A percentile compares a stretch with the other conserved stretches of the same genome.
These are phyloP conservation scores for Coemansia sp. DNA, from an alignment of 192 early-diverging fungal species.

Conservation along the genomic window DNA sequence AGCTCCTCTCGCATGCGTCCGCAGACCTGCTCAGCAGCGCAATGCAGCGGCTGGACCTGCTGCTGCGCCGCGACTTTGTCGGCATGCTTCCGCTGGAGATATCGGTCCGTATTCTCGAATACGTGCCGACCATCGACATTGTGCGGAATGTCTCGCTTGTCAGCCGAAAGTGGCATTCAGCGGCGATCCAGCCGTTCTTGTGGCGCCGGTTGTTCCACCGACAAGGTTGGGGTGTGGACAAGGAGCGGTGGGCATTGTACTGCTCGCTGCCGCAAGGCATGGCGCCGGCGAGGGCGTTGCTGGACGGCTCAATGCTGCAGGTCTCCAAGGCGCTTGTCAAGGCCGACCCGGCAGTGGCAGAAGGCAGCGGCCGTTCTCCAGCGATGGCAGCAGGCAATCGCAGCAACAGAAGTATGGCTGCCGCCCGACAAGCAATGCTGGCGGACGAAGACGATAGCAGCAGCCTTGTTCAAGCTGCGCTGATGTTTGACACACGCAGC, in stretches of 20 bases:
- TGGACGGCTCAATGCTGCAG: conserved; percentile 22
- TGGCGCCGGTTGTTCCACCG: conserved; percentile 33
- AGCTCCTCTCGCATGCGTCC: conserved; percentile 35
- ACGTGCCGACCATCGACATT: conserved; percentile 29
- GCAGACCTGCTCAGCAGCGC: conserved; percentile 27
- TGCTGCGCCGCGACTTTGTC: conserved; percentile 47
- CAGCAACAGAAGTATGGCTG: not conserved
- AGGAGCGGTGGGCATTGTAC: conserved; percentile 39
- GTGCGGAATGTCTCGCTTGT: conserved; percentile 26
- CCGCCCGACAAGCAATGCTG: not conserved
- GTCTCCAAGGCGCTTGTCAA: conserved; percentile 13
- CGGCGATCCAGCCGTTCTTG: conserved; percentile 33
- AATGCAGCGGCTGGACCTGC: conserved; percentile 27
- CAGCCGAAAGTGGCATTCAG: conserved; percentile 29
- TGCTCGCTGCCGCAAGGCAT: conserved; percentile 14
- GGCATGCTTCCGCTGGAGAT: conserved; percentile 44
- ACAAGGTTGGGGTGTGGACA: conserved; percentile 36
- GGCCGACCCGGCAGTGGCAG: not conserved
- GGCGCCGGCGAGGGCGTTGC: conserved; percentile 6
- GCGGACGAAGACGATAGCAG: not conserved
- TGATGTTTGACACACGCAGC: conserved; percentile 3
- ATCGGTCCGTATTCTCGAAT: conserved; percentile 30
- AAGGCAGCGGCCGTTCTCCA: conserved; percentile 8
- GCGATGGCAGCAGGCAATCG: conserved; percentile 12
- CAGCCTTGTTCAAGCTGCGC: not conserved